Conservation (phyloP, 257 asterid genomes). For the Lavandula angustifolia region DNA sequence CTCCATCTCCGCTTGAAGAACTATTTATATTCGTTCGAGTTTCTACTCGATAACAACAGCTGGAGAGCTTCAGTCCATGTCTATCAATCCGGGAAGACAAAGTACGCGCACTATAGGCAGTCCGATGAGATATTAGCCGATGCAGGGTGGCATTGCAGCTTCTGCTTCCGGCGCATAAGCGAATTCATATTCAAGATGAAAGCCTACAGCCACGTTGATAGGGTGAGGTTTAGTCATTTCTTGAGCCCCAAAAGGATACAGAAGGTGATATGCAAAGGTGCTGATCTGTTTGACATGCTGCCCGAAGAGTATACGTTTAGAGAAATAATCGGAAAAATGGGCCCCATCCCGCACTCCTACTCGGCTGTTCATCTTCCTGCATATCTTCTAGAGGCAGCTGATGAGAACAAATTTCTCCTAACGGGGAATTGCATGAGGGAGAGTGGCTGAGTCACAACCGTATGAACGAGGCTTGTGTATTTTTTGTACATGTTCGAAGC, state of each 20-base stretch:
- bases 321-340: constrained; percentile 83
- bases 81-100: constrained; percentile 71
- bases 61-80: constrained; percentile 62
- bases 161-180: constrained; percentile 67
- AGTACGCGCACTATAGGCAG: constrained; percentile 77
- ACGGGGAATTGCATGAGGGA: constrained; percentile 82
- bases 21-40: constrained; percentile 80
- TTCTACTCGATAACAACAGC: constrained; percentile 63
- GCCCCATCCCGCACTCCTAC: constrained; percentile 75
- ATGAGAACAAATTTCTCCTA: constrained; percentile 56
- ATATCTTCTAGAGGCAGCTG: constrained; percentile 72
- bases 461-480: background rate
- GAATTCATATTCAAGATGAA: constrained; percentile 90
- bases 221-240: constrained; percentile 78
- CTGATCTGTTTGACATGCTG: constrained; percentile 79
- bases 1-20: constrained; percentile 79
- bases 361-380: constrained; percentile 86
- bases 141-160: background rate
- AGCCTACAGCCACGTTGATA: constrained; percentile 82
- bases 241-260: constrained; percentile 75
- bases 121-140: constrained; percentile 64
- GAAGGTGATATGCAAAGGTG: constrained; percentile 77
- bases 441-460: constrained; percentile 20
- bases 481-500: constrained; percentile 38
- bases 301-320: constrained; percentile 83